Conservation (phyloP, 495 filamentous ascomycete species). For the Hypoxylon trugodes region DNA sequence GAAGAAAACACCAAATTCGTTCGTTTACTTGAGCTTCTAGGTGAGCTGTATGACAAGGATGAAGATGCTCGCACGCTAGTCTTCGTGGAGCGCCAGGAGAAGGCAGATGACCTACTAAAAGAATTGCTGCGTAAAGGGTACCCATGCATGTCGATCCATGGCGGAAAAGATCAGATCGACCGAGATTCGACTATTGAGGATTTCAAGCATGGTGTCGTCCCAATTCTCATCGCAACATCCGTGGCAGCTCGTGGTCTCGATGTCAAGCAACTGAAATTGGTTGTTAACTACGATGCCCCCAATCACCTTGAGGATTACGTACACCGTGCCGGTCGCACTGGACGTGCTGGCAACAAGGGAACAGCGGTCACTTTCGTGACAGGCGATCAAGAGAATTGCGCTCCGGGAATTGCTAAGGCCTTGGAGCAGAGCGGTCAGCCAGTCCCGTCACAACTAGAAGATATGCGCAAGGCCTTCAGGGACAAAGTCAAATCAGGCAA, state of each 20-base stretch:
- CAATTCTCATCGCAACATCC: constrained; percentile 92
- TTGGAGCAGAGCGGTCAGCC: constrained; percentile 88
- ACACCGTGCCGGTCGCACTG: constrained; percentile 92
- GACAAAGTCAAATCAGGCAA: constrained; percentile 94
- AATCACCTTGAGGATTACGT: constrained; percentile 99
- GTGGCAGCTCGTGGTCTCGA: constrained; percentile 96
- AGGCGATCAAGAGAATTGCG: constrained; percentile 87
- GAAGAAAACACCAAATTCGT: constrained; percentile 85
- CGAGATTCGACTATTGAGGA: constrained; percentile 93
- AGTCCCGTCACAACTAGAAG: constrained; percentile 71
- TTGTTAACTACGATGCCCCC: constrained; percentile 96
- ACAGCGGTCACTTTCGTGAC: constrained; percentile 96
- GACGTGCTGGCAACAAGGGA: constrained; percentile 92
- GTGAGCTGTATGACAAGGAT: constrained; percentile 84
- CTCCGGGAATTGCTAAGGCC: constrained; percentile 90
- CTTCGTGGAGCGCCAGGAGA: constrained; percentile 95
- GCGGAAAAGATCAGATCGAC: constrained; percentile 94
- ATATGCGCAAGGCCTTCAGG: constrained; percentile 71
- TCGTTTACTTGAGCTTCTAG: constrained; percentile 84
- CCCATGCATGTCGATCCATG: constrained; percentile 95
- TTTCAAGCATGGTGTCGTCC: constrained; percentile 91
- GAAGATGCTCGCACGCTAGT: constrained; percentile 90
- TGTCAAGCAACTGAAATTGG: constrained; percentile 94
- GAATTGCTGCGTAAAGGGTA: constrained; percentile 90
- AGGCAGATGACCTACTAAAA: constrained; percentile 83